Evolutionary conservation across 257 asterid species (phyloP), one percentile per base, ranked within the genome.

Genomic region (Solanum arcanum): DNA sequence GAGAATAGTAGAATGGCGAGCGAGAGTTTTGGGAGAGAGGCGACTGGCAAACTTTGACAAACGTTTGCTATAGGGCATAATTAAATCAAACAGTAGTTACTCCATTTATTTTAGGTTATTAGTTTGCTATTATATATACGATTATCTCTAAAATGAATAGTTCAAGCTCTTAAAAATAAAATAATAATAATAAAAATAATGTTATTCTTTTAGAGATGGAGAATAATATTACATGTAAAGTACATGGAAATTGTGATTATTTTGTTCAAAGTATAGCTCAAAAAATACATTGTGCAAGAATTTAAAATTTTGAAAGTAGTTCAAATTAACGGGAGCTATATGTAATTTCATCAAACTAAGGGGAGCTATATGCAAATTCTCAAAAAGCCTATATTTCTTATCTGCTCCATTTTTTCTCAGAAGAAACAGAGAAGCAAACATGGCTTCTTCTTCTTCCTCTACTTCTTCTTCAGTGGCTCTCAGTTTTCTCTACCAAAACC

Each of bases 391-490:
- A 8, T 1, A 27, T 49, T 29, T 81, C 69, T 81, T 81, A 81
- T 81, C 85, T 81, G 14, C 46, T 29, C 20, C 20, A 80, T 18
- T 81, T 29, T 23, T 52, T 23, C 31, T 1, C 72, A 23, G 11
- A 10, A 35, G 10, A 20, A 21, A 25, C 59, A 12, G 13, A 41
- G 23, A 29, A 81, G 69, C 69, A 18, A 81, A 81, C 85, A 81
- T 81, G 85, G 84, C 84, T 78, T 5, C 68, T 80, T 12, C 75
- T 62, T 11, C 69, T 31, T 31, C 33, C 31, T 35, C 37, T 7
- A 12, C 81, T 37, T 74, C 83, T 76, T 80, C 68, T 80, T 80
- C 85, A 29, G 44, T 18, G 37, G 44, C 29, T 81, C 69, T 47
- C 69, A 29, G 69, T 81, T 81, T 81, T 14, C 46, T 81, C 8